Base-by-base conservation (phyloP, 1,139 yeast species). In the Pichia terricola region DNA sequence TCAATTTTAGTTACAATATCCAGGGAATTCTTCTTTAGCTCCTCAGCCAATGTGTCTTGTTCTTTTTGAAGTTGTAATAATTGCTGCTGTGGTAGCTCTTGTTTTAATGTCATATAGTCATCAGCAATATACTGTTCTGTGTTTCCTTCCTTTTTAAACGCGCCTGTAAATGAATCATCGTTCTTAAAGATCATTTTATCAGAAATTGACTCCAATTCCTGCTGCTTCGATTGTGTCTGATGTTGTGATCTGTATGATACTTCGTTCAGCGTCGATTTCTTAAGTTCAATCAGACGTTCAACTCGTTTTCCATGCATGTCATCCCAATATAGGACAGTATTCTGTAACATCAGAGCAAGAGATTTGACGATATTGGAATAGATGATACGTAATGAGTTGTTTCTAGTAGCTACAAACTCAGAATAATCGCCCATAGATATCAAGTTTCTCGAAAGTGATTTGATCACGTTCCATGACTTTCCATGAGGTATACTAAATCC, bases 1-100 rank as follows among this genome's bases (percentile, higher is more conserved):
- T 88, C 94, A n/a, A 91, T 76, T 49, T 73, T 68, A 51, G 77
- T 79, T 9, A 79, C 84, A 51, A 79, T 77, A 44, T 77, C 75
- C 38, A 89, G 65, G 52, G 88, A 94, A 41, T 78, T 78, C 22
- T 75, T 65, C 54, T 83, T 82, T 45, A 75, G 60, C 43, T 71
- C 66, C 22, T 88, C 61, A n/a, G 87, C 60, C 34, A 89, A 68
- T 45, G 78, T 81, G 48, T 76, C 72, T 60, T 86, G 91, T 59
- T 91, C 97, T 11, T 67, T 63, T 52, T 82, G 80, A 28, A 88
- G 68, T 48, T 79, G 72, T 56, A 80, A 85, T 33, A 84, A 56
- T 58, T 85, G 94, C 49, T 77, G 78, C 25, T 49, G 49, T 22
- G 48, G 49, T 37, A 59, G 41, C 2, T 41, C 30, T 3, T 42